Percentiles rank a stretch among this genome's conserved stretches.
Conservation (phyloP, 495 filamentous ascomycete genomes). For the Aspergillus asperescens region DNA sequence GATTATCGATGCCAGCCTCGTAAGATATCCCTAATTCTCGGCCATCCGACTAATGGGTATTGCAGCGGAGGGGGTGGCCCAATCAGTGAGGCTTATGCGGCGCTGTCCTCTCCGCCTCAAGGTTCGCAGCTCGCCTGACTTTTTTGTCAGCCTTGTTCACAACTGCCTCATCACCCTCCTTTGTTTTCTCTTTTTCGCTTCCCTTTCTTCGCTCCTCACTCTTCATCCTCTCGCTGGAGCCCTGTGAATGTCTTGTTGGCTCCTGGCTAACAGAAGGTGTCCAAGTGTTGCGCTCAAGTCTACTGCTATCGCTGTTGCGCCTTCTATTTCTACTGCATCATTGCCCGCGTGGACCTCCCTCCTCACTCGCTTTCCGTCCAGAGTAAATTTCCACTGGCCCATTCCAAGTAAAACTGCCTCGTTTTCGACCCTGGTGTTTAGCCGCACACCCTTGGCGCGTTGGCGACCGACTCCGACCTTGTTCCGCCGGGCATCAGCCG, state of each 20-base stretch:
- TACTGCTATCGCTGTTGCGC: constrained; percentile 4
- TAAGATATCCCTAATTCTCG: not conserved
- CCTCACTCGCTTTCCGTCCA: not conserved
- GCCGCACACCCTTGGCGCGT: constrained; percentile 8
- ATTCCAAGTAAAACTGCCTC: not conserved
- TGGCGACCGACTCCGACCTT: constrained; percentile 4
- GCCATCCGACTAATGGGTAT: constrained; percentile 8
- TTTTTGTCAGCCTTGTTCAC: constrained; percentile 4
- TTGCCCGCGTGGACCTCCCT: constrained; percentile 6
- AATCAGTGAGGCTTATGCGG: constrained; percentile 8
- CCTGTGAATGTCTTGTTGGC: constrained; percentile 33
- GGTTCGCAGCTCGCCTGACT: constrained; percentile 6
- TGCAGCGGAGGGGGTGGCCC: constrained; percentile 9
- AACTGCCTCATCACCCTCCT: not conserved
- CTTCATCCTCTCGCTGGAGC: constrained; percentile 14
- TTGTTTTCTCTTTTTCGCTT: constrained; percentile 7
- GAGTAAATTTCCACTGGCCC: not conserved
- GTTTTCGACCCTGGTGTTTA: not conserved
- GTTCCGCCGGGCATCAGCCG: constrained; percentile 10
- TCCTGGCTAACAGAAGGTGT: constrained; percentile 28
- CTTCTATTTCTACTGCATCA: constrained; percentile 10
- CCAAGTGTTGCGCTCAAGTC: constrained; percentile 21
- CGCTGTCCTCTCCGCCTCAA: not conserved
- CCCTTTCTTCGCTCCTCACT: constrained; percentile 4
- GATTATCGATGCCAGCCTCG: no score